Conservation (phyloP, 768 basidiomycete genomes). For the Tylopilus subfusipes region DNA sequence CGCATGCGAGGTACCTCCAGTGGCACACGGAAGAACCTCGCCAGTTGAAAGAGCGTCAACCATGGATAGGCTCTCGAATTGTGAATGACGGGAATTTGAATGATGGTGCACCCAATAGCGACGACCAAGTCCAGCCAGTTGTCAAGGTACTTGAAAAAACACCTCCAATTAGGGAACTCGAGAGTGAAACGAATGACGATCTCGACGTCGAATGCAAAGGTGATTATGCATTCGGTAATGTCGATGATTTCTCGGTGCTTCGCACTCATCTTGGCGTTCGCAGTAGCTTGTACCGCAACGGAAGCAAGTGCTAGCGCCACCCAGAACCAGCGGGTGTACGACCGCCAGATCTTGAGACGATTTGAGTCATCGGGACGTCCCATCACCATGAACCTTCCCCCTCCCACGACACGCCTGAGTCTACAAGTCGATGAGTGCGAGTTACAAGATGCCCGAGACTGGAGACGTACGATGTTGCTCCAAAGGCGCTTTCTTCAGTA, state of each 20-base stretch:
- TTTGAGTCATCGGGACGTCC: constrained; percentile 46
- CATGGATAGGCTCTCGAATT: constrained; percentile 69
- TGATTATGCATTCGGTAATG: constrained; percentile 70
- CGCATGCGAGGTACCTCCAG: constrained; percentile 87
- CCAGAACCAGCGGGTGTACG: constrained; percentile 67
- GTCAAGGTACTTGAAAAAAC: constrained; percentile 55
- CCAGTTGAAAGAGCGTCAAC: constrained; percentile 85
- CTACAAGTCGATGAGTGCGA: constrained; percentile 22
- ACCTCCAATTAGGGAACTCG: constrained; percentile 76
- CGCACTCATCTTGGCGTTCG: constrained; percentile 47
- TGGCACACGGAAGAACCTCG: constrained; percentile 89
- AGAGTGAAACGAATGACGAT: constrained; percentile 71
- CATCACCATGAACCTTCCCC: constrained; percentile 52
- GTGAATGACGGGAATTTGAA: constrained; percentile 79
- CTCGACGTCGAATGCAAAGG: constrained; percentile 83
- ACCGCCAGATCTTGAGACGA: constrained; percentile 50
- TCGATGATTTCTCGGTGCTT: constrained; percentile 51
- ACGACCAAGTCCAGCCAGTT: constrained; percentile 79
- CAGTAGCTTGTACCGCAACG: constrained; percentile 68
- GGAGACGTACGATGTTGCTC: constrained; percentile 46
- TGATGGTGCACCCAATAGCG: constrained; percentile 69
- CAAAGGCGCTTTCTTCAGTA: constrained; percentile 89
- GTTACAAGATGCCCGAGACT: neutral
- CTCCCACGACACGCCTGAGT: constrained; percentile 42
- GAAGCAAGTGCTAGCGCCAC: constrained; percentile 69